Evolutionary conservation across 495 filamentous ascomycete genomes (phyloP), one percentile per base, ranked within the genome.

Genomic region (Geopyxis carbonaria): DNA sequence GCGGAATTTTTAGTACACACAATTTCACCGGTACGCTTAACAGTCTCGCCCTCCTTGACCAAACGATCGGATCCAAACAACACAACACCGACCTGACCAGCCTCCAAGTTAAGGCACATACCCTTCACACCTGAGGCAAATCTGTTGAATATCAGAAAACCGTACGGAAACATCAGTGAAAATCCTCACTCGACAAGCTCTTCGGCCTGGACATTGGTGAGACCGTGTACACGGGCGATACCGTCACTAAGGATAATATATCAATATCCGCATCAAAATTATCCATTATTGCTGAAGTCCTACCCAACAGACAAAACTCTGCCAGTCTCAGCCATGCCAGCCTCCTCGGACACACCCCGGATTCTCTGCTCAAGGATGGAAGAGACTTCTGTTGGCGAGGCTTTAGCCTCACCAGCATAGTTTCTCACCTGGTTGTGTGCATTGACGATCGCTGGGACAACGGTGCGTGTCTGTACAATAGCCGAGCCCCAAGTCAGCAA

Each of bases 71-170:
- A 95, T 74, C 89, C 89, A 70, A 97, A 97, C 53, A 97, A 76
- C 74, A 97, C 89, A 53, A 97, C 89, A 93, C 89, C 89, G 65
- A 97, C 89, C 68, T 95, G 91, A 64, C 89, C 89, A 63, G 89
- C 89, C 69, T 97, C 89, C 62, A 97, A 73, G 77, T 97, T 97
- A 86, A 97, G 93, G 80, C 91, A 95, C 89, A 97, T 97, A 63
- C 89, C 89, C 76, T 94, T 94, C 60, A 97, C 89, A 64, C 89
- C 89, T 51, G 89, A 97, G 56, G 89, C 84, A 72, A 97, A 97
- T 73, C 89, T 93, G 44, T 47, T n/a, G n/a, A 43, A 29, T 53
- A 72, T 44, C 22, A 43, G 31, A 16, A 23, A 30, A 25, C 14
- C 19, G 21, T 29, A n/a, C n/a, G n/a, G n/a, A n/a, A n/a, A n/a